Percentiles rank a stretch among this genome's conserved stretches.
Conservation (phyloP, 1,139 yeast species). For the Arxiozyma slooffiae region DNA sequence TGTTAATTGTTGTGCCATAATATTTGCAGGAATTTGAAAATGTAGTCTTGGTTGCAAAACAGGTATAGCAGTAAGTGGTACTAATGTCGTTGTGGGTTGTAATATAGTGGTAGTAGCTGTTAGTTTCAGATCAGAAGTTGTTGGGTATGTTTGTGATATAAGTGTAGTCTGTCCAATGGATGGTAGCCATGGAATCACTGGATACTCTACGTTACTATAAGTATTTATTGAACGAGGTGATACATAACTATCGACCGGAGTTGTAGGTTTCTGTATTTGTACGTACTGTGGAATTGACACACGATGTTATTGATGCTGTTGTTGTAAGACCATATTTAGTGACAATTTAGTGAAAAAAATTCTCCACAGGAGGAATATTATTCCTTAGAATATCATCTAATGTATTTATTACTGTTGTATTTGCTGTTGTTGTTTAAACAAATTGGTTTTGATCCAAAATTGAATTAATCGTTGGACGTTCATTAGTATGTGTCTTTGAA, state of each 20-base stretch:
- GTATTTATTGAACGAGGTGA: background rate
- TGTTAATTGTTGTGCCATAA: conserved; percentile 11
- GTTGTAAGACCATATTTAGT: conserved; percentile 15
- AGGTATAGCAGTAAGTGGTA: conserved; percentile 6
- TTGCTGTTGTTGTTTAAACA: background rate
- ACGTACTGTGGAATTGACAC: background rate
- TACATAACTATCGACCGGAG: background rate
- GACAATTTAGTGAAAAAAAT: conserved; percentile 22
- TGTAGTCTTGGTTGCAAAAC: conserved; percentile 5
- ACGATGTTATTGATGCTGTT: conserved; percentile 1
- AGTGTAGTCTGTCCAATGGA: conserved; percentile 4
- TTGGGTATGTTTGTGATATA: background rate
- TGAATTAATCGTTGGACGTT: background rate
- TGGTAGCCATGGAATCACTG: conserved; percentile 8
- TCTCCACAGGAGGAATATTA: conserved; percentile 13
- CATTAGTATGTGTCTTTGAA: background rate
- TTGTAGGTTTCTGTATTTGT: background rate
- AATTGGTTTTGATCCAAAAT: background rate
- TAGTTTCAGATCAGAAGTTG: too few relatives aligned
- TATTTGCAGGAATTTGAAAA: background rate
- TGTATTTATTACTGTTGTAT: background rate
- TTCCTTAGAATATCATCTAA: conserved; percentile 3
- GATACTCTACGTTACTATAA: conserved; percentile 5
- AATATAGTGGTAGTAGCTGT: too few relatives aligned
- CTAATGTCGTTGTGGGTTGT: background rate